These are phyloP conservation scores for Tolypocladium cylindrosporum DNA, from an alignment of 2,329 filamentous ascomycete species.

Conservation along the genomic window DNA sequence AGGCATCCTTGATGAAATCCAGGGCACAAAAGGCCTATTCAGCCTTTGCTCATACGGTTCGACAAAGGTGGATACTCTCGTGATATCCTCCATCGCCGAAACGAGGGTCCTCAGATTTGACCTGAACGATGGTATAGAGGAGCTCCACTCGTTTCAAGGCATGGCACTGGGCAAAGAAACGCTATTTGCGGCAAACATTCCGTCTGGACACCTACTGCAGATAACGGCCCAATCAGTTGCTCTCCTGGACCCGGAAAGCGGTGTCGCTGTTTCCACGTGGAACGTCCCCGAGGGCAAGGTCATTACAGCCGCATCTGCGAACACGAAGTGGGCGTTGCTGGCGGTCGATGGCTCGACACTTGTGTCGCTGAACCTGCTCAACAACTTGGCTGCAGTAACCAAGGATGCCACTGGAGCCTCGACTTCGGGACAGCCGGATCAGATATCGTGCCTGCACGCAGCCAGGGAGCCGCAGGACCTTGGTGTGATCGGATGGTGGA, in stretches of 20 bases:
- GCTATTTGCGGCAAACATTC: conserved; percentile 57
- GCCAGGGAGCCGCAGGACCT: conserved; percentile 52
- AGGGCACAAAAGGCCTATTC: conserved; percentile 64
- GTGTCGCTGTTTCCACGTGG: conserved; percentile 51
- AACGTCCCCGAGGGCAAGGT: conserved; percentile 32
- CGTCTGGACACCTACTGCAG: conserved; percentile 58
- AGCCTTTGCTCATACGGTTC: conserved; percentile 44
- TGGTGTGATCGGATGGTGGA: conserved; percentile 82
- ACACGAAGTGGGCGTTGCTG: conserved; percentile 58
- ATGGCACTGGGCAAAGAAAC: conserved; percentile 62
- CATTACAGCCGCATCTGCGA: conserved; percentile 74
- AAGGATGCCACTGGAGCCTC: conserved; percentile 49
- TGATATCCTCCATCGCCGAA: conserved; percentile 74
- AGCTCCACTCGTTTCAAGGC: conserved; percentile 66
- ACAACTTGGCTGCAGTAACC: conserved; percentile 46
- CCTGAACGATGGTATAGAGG: conserved; percentile 68
- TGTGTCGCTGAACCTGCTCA: conserved; percentile 54
- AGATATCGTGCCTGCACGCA: conserved; percentile 78
- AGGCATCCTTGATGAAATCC: conserved; percentile 71
- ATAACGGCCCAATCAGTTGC: conserved; percentile 57
- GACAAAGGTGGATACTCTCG: conserved; percentile 54
- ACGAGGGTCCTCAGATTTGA: conserved; percentile 77
- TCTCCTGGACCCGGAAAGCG: conserved; percentile 51
- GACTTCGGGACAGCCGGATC: conserved; percentile 36
- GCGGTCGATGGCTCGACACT: conserved; percentile 67